phyloP scores from a whole-genome alignment of 352 stramenopile species.

The Albugo laibachii region DNA sequence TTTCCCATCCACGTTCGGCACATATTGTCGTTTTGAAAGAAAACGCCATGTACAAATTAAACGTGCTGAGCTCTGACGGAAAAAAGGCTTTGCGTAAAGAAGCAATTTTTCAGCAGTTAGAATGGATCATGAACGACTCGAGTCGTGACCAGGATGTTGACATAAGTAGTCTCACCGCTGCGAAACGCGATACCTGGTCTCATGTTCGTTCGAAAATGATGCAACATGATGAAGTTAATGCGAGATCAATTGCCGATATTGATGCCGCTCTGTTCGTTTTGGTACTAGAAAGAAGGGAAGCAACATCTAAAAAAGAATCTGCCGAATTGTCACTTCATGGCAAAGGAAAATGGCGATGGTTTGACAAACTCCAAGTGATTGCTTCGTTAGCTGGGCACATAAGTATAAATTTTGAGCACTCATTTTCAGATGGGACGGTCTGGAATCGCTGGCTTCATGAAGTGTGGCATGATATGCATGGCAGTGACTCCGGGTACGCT shows the following conservation, averaged over 20 bases:
- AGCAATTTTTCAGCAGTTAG: conserved; percentile 35
- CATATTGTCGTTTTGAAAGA: conserved; percentile 81
- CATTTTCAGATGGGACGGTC: conserved; percentile 81
- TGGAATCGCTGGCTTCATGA: conserved; percentile 88
- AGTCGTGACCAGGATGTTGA: conserved; percentile 10
- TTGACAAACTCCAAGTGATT: conserved; percentile 86
- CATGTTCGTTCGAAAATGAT: conserved; percentile 52
- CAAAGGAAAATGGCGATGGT: conserved; percentile 72
- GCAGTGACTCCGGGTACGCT: conserved; percentile 48
- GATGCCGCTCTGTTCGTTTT: conserved; percentile 83
- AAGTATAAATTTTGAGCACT: conserved; percentile 89
- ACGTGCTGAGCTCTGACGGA: conserved; percentile 58
- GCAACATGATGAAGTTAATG: conserved; percentile 41
- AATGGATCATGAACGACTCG: conserved; percentile 41
- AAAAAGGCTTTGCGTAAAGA: conserved; percentile 64
- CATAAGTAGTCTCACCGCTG: conserved; percentile 36
- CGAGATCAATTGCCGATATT: conserved; percentile 46
- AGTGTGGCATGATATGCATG: conserved; percentile 79
- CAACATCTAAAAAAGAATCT: conserved; percentile 42
- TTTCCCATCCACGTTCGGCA: conserved; percentile 42
- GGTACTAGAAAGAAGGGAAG: conserved; percentile 62
- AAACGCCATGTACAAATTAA: conserved; percentile 69
- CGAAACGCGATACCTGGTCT: conserved; percentile 76
- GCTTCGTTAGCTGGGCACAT: conserved; percentile 65
- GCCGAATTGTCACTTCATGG: conserved; percentile 73